A percentile compares a stretch with the other conserved stretches of the same genome.
These are phyloP conservation scores for Rauvolfia tetraphylla DNA, from an alignment of 257 asterid genomes.

Conservation along the genomic window DNA sequence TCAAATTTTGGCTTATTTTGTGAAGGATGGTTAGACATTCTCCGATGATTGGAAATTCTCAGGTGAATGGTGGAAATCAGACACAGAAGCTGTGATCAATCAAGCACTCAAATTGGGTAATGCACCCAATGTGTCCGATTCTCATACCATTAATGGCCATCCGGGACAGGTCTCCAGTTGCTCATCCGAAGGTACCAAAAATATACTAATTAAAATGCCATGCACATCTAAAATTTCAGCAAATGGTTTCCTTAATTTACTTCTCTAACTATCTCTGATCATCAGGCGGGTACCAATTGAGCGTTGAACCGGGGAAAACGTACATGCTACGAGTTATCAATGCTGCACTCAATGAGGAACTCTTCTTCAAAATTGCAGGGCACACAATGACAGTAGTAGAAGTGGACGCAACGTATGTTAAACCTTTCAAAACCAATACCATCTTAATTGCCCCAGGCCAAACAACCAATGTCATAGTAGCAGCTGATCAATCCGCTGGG, in stretches of 20 bases:
- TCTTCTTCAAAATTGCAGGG: conserved; percentile 83
- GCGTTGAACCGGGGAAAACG: conserved; percentile 62
- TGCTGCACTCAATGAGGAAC: conserved; percentile 90
- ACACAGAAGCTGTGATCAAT: conserved; percentile 72
- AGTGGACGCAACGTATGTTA: conserved; percentile 84
- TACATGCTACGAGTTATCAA: conserved; percentile 78
- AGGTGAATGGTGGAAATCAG: conserved; percentile 99
- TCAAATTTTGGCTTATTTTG: not conserved
- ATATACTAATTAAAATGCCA: not conserved
- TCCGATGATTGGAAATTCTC: too few species aligned
- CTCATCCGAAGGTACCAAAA: conserved; percentile 42
- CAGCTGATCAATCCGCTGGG: conserved; percentile 51
- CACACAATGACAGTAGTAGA: conserved; percentile 79
- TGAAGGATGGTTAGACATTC: not conserved
- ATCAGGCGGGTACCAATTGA: conserved; percentile 60
- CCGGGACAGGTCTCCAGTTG: conserved; percentile 52
- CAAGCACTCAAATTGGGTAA: conserved; percentile 67
- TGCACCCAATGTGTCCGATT: conserved; percentile 89
- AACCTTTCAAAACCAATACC: conserved; percentile 79
- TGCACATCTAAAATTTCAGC: not conserved
- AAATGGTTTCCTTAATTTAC: not conserved
- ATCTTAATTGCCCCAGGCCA: conserved; percentile 77
- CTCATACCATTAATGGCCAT: conserved; percentile 86
- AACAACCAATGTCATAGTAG: conserved; percentile 67
- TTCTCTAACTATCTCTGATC: not conserved